Conservation (phyloP, 768 basidiomycete genomes). For the Leucosporidium scottii region DNA sequence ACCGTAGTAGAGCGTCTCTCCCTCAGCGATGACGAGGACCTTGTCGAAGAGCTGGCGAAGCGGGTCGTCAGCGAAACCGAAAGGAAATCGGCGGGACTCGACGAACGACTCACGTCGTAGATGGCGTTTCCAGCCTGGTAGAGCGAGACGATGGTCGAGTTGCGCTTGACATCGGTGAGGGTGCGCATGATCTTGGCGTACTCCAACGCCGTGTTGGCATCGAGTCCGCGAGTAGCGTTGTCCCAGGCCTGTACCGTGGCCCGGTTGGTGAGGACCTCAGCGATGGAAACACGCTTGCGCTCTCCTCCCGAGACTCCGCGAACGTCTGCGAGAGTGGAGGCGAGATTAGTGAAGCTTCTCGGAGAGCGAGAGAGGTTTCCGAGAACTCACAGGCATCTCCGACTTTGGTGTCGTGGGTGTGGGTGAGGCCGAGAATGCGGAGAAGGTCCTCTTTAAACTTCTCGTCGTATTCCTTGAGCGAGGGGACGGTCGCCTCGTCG, state of each 20-base stretch:
- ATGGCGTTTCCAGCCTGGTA: slow-evolving; percentile 45
- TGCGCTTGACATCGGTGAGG: slow-evolving; percentile 66
- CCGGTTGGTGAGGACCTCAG: slow-evolving; percentile 37
- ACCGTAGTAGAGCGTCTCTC: slow-evolving; percentile 69
- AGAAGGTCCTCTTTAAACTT: slow-evolving; percentile 38
- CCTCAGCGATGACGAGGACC: slow-evolving; percentile 68
- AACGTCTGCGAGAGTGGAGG: slow-evolving; percentile 46
- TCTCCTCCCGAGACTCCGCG: slow-evolving; percentile 49
- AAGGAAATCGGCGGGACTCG: slow-evolving; percentile 42
- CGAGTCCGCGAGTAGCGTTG: slow-evolving; percentile 65
- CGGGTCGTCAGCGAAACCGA: slow-evolving; percentile 33
- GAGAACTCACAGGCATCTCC: slow-evolving; percentile 55
- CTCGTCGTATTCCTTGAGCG: slow-evolving; percentile 41
- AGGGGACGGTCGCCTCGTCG: slow-evolving; percentile 35
- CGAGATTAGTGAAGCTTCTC: slow-evolving; percentile 5
- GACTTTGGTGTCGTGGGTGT: slow-evolving; percentile 61
- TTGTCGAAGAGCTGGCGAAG: slow-evolving; percentile 61
- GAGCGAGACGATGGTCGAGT: slow-evolving; percentile 38
- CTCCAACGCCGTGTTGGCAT: slow-evolving; percentile 72
- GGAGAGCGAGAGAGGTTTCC: too few species aligned
- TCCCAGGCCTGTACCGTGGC: slow-evolving; percentile 43
- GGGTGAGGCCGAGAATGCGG: slow-evolving; percentile 66
- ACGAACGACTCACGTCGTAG: slow-evolving; percentile 48
- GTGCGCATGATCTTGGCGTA: slow-evolving; percentile 67
- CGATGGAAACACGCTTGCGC: slow-evolving; percentile 38